phyloP scores from a whole-genome alignment of 371 early-diverging fungal genomes.

The Circinella umbellata region DNA sequence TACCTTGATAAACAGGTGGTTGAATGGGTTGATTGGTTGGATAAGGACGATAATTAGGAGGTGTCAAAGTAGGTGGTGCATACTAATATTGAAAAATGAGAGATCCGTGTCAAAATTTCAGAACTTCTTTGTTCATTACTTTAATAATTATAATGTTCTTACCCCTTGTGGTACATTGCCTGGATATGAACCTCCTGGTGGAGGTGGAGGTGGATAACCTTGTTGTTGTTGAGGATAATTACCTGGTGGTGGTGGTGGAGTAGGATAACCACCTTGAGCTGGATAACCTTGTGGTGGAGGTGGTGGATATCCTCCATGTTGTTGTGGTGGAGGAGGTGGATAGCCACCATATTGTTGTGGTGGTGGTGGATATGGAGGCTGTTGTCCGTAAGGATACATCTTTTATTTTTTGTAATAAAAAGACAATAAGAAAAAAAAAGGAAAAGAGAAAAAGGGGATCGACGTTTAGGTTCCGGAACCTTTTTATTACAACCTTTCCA shows the following conservation, averaged over 20 bases:
- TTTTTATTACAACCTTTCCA: too few relatives aligned
- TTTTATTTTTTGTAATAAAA: too few relatives aligned
- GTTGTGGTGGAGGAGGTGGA: slow-evolving; percentile 20
- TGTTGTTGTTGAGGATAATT: background rate
- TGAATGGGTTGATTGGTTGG: slow-evolving; percentile 19
- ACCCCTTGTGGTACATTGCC: slow-evolving; percentile 12
- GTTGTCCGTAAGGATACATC: background rate
- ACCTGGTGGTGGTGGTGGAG: slow-evolving; percentile 21
- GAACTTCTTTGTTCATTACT: background rate
- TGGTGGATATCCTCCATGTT: slow-evolving; percentile 18
- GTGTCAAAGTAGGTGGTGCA: slow-evolving; percentile 19
- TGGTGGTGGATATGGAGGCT: slow-evolving; percentile 11
- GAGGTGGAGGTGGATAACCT: slow-evolving; percentile 24
- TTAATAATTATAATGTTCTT: background rate
- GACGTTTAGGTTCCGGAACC: too few relatives aligned
- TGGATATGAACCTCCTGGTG: slow-evolving; percentile 11
- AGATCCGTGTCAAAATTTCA: background rate
- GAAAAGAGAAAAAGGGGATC: too few relatives aligned
- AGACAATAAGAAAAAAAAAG: too few relatives aligned
- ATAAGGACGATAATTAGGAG: slow-evolving; percentile 19
- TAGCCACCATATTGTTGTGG: slow-evolving; percentile 18
- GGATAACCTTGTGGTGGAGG: slow-evolving; percentile 20
- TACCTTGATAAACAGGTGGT: slow-evolving; percentile 26
- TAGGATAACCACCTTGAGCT: slow-evolving; percentile 11
- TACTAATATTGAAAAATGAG: slow-evolving; percentile 15